phyloP scores from a whole-genome alignment of 176 grass and related monocot species.

The Eragrostis nindensis region DNA sequence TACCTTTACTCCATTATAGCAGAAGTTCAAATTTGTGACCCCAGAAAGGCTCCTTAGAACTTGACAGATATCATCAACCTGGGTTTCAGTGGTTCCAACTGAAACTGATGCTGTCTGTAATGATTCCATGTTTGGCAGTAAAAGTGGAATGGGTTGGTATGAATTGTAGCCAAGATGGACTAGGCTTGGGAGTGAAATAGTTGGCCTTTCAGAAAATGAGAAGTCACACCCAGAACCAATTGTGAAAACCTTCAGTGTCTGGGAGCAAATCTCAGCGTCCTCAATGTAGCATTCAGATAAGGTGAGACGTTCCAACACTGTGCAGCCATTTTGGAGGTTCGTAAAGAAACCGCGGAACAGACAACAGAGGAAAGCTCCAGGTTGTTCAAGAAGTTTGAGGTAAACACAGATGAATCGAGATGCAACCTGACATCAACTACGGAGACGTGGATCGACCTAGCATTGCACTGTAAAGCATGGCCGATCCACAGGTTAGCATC shows the following conservation, averaged over 20 bases:
- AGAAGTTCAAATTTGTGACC: neutral
- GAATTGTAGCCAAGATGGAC: neutral
- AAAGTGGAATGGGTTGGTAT: accelerated
- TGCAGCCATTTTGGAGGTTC: neutral
- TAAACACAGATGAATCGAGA: neutral
- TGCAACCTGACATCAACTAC: accelerated
- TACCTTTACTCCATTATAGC: neutral
- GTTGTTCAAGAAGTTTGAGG: neutral
- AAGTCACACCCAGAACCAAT: neutral
- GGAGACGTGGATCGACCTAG: neutral
- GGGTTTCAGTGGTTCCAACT: neutral
- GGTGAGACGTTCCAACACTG: neutral
- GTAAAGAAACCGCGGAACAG: neutral
- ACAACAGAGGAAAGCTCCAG: neutral
- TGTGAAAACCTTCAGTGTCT: slow-evolving; percentile 29
- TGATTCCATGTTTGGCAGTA: slow-evolving; percentile 1
- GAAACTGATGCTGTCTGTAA: neutral
- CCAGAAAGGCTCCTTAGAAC: neutral
- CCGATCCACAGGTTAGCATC: slow-evolving; percentile 24
- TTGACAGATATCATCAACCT: neutral
- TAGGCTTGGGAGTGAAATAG: slow-evolving; percentile 21
- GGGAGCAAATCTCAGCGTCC: neutral
- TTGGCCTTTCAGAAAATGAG: neutral
- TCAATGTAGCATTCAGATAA: neutral
- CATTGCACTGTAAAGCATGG: slow-evolving; percentile 10